phyloP scores from a whole-genome alignment of 2,329 filamentous ascomycete genomes.

The Mariannaea elegans region DNA sequence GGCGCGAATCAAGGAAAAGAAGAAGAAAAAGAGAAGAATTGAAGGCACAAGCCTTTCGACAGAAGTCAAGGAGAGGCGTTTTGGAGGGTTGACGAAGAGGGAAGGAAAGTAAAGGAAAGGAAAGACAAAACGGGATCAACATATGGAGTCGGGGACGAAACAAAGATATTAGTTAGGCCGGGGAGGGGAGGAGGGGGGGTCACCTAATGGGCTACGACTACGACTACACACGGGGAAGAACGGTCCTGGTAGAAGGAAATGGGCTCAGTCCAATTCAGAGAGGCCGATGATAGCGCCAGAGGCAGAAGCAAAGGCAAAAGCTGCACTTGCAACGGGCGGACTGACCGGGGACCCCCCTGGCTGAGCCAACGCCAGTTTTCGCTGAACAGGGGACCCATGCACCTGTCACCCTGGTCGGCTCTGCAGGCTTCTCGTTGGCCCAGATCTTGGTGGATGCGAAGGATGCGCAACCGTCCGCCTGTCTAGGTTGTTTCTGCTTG shows the following conservation, averaged over 20 bases:
- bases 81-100: slow-evolving; percentile 21
- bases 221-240: not conserved
- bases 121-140: slow-evolving; percentile 19
- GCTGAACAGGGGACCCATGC: slow-evolving; percentile 1
- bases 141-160: slow-evolving; percentile 36
- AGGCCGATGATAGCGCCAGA: not conserved
- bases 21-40: slow-evolving; percentile 27
- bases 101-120: slow-evolving; percentile 16
- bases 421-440: slow-evolving; percentile 8
- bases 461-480: not conserved
- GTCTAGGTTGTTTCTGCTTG: slow-evolving; percentile 8
- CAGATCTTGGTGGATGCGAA: slow-evolving; percentile 10
- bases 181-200: not conserved
- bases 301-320: not conserved
- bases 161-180: slow-evolving; percentile 37
- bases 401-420: not conserved
- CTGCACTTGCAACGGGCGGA: not conserved
- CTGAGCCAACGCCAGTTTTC: not conserved
- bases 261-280: not conserved
- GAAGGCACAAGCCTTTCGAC: slow-evolving; percentile 37
- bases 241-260: not conserved
- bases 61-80: slow-evolving; percentile 34
- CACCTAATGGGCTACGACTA: not conserved
- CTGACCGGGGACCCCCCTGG: not conserved
- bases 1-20: slow-evolving; percentile 30